A percentile compares a stretch with the other conserved stretches of the same genome.
Evolutionary conservation across 2,329 filamentous ascomycete genomes (phyloP).

Genomic region (Didymella arachidicola): DNA sequence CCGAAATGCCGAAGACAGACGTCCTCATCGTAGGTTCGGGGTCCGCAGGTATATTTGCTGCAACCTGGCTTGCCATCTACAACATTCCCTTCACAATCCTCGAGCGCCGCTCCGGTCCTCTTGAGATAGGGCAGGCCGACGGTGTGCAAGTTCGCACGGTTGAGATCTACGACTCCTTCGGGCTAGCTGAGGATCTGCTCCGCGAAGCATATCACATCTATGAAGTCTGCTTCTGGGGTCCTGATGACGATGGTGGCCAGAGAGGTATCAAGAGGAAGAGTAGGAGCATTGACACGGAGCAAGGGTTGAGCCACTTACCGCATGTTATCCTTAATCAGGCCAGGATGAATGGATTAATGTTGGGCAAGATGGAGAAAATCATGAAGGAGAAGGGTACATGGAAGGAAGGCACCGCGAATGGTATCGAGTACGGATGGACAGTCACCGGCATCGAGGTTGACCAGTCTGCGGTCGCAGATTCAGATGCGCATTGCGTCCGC

Average conservation of each 20-base stretch:
- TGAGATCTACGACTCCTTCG: constrained; percentile 77
- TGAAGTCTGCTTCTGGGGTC: constrained; percentile 64
- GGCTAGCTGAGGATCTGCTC: constrained; percentile 68
- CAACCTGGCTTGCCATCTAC: constrained; percentile 66
- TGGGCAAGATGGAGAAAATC: constrained; percentile 59
- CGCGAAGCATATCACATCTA: constrained; percentile 72
- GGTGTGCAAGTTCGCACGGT: constrained; percentile 71
- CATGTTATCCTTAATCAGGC: constrained; percentile 77
- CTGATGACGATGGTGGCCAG: constrained; percentile 28
- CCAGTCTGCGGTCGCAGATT: constrained; percentile 44
- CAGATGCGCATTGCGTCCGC: constrained; percentile 41
- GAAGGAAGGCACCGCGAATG: constrained; percentile 35
- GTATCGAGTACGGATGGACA: constrained; percentile 64
- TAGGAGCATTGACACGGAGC: constrained; percentile 64
- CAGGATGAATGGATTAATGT: constrained; percentile 68
- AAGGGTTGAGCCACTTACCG: constrained; percentile 68
- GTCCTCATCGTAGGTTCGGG: constrained; percentile 69
- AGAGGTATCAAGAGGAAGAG: constrained; percentile 54
- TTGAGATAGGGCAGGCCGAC: constrained; percentile 69
- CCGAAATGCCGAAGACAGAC: constrained; percentile 50
- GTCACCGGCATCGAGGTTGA: constrained; percentile 63
- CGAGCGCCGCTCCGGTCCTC: constrained; percentile 63
- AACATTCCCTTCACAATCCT: constrained; percentile 65
- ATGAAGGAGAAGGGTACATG: constrained; percentile 37
- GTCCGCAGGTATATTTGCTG: constrained; percentile 68